These are phyloP conservation scores for Miscanthus lutarioriparius DNA, from an alignment of 176 grass and related monocot species.

Conservation along the genomic window DNA sequence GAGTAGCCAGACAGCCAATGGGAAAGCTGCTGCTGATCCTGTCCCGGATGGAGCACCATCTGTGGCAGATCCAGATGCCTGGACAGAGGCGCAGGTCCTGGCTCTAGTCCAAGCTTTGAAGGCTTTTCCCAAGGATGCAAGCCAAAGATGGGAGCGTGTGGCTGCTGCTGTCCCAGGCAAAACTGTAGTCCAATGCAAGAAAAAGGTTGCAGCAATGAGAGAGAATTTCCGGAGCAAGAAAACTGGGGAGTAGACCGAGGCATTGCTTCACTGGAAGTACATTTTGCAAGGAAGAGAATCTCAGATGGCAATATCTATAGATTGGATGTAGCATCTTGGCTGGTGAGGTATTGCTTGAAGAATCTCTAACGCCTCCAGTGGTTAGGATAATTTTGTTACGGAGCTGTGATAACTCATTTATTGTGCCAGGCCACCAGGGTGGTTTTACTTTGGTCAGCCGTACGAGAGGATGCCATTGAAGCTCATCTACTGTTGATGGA, in stretches of 20 bases:
- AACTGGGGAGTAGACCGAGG: slow-evolving; percentile 44
- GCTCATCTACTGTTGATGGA: slow-evolving; percentile 27
- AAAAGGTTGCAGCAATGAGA: slow-evolving; percentile 85
- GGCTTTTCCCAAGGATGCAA: slow-evolving; percentile 91
- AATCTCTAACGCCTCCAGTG: neutral
- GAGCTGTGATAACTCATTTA: neutral
- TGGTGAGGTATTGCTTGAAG: neutral
- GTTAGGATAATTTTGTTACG: slow-evolving; percentile 25
- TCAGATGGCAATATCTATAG: slow-evolving; percentile 19
- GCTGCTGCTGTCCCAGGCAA: slow-evolving; percentile 91
- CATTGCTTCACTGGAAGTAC: neutral
- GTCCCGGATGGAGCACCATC: slow-evolving; percentile 44
- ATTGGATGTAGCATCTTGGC: neutral
- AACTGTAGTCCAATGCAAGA: slow-evolving; percentile 93
- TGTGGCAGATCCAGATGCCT: slow-evolving; percentile 58
- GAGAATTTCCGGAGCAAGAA: slow-evolving; percentile 90
- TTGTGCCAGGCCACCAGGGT: neutral
- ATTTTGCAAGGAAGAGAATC: neutral
- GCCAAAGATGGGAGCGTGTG: slow-evolving; percentile 96
- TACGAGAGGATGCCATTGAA: slow-evolving; percentile 26
- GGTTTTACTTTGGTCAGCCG: neutral
- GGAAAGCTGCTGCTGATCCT: slow-evolving; percentile 44
- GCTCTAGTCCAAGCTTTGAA: slow-evolving; percentile 91
- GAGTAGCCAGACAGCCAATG: slow-evolving; percentile 27
- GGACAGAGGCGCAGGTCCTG: slow-evolving; percentile 84